Evolutionary conservation across 805 yeast species (phyloP).

Genomic region (Candida pseudofarinosa): DNA sequence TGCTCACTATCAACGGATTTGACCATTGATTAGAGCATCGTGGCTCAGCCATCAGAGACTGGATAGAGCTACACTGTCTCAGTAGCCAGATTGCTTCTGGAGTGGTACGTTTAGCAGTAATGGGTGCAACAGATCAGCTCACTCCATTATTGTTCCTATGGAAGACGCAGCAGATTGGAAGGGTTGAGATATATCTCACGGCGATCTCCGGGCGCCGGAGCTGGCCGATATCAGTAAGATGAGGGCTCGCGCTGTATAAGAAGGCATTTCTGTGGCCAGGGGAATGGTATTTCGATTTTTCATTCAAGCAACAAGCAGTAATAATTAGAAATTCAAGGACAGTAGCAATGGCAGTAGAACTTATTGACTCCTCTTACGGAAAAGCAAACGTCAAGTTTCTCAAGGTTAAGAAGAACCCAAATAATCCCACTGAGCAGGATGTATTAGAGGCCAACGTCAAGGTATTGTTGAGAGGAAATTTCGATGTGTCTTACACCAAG

Average conservation of each 20-base stretch:
- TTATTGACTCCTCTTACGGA: constrained; percentile 68
- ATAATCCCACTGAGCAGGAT: constrained; percentile 70
- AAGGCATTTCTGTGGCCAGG: background rate
- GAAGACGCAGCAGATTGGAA: too few species aligned
- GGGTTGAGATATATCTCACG: too few species aligned
- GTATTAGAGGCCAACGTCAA: constrained; percentile 82
- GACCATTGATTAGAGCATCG: too few species aligned
- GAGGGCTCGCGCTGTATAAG: background rate
- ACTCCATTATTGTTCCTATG: background rate
- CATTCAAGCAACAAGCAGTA: background rate
- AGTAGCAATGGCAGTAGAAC: background rate
- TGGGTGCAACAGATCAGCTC: background rate
- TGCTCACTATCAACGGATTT: too few species aligned
- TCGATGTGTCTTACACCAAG: constrained; percentile 76
- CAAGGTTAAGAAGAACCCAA: constrained; percentile 77
- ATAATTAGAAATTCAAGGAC: too few species aligned
- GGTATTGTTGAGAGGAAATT: constrained; percentile 70
- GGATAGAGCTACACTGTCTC: too few species aligned
- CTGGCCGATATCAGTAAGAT: background rate
- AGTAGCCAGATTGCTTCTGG: too few species aligned
- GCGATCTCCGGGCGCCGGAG: constrained; percentile 1
- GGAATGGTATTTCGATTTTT: background rate
- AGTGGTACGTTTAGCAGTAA: too few species aligned
- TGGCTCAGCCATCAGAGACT: too few species aligned
- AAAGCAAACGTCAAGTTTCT: constrained; percentile 90